Evolutionary conservation across 345 rosid genomes (phyloP).

Genomic region (Kernera saxatilis): DNA sequence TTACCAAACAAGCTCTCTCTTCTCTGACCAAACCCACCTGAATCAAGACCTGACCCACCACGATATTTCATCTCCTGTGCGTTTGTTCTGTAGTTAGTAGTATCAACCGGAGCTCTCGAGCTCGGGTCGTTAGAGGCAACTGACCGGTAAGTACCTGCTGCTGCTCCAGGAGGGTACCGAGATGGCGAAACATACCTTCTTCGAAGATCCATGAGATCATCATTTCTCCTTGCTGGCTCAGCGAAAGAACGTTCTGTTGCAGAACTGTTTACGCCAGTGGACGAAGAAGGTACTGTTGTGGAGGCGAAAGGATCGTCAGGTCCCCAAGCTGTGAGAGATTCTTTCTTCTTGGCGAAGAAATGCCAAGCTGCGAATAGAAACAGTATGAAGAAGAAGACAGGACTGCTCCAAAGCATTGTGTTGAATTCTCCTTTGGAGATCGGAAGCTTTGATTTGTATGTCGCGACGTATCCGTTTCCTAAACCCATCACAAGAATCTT

Average conservation of each 20-base stretch:
- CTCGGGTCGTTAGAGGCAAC: constrained; percentile 39
- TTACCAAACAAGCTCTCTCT: constrained; percentile 53
- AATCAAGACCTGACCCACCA: constrained; percentile 49
- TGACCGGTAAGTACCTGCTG: constrained; percentile 58
- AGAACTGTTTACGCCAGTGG: constrained; percentile 39
- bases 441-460: constrained; percentile 73
- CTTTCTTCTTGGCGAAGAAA: constrained; percentile 95
- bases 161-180: constrained; percentile 53
- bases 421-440: constrained; percentile 55
- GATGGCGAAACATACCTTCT: constrained; percentile 69
- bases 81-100: constrained; percentile 50
- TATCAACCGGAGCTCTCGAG: constrained; percentile 50
- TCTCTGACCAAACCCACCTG: constrained; percentile 54
- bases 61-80: constrained; percentile 56
- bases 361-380: constrained; percentile 89
- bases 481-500: constrained; percentile 76
- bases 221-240: constrained; percentile 59
- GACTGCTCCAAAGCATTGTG: constrained; percentile 79
- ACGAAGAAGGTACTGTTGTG: constrained; percentile 33
- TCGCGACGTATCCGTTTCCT: constrained; percentile 72
- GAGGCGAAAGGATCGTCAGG: constrained; percentile 78
- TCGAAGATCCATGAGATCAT: constrained; percentile 58
- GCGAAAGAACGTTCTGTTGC: constrained; percentile 50
- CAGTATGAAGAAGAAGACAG: constrained; percentile 74
- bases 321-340: constrained; percentile 92